A percentile compares a stretch with the other conserved stretches of the same genome.
Conservation (phyloP, 2,329 filamentous ascomycete genomes). For the Ceratocystis smalleyi region DNA sequence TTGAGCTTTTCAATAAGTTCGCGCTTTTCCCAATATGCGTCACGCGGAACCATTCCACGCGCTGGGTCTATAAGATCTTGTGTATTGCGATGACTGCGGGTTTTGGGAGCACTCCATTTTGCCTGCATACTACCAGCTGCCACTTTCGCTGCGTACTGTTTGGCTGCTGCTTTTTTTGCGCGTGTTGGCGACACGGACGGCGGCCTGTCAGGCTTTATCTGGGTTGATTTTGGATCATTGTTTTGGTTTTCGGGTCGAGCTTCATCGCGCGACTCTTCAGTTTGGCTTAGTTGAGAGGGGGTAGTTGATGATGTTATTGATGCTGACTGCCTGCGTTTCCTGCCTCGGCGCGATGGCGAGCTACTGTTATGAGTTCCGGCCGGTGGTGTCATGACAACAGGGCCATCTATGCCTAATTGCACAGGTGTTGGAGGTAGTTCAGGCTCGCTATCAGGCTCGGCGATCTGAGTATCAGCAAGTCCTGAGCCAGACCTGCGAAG, state of each 20-base stretch:
- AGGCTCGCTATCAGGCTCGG: conserved; percentile 24
- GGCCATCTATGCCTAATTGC: conserved; percentile 34
- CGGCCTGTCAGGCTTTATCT: neutral
- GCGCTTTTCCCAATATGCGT: conserved; percentile 35
- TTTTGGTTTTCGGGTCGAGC: neutral
- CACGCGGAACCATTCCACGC: conserved; percentile 28
- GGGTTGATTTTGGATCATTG: neutral
- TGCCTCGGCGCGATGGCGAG: conserved; percentile 12
- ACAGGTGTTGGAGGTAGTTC: conserved; percentile 46
- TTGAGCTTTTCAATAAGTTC: conserved; percentile 37
- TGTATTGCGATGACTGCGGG: conserved; percentile 15
- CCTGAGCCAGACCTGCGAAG: conserved; percentile 19
- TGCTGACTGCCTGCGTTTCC: conserved; percentile 4
- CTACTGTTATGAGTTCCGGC: conserved; percentile 33
- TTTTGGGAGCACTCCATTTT: conserved; percentile 10
- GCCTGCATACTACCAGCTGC: neutral
- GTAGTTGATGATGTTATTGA: conserved; percentile 30
- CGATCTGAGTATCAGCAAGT: conserved; percentile 7
- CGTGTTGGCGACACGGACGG: neutral
- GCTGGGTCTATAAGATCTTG: conserved; percentile 23
- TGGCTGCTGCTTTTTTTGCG: conserved; percentile 7
- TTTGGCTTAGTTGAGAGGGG: conserved; percentile 30
- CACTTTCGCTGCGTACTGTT: conserved; percentile 5
- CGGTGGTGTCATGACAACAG: conserved; percentile 39
- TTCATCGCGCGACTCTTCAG: neutral